A percentile compares a stretch with the other conserved stretches of the same genome.
Conservation (phyloP, 345 rosid species). For the Linum trigynum region DNA sequence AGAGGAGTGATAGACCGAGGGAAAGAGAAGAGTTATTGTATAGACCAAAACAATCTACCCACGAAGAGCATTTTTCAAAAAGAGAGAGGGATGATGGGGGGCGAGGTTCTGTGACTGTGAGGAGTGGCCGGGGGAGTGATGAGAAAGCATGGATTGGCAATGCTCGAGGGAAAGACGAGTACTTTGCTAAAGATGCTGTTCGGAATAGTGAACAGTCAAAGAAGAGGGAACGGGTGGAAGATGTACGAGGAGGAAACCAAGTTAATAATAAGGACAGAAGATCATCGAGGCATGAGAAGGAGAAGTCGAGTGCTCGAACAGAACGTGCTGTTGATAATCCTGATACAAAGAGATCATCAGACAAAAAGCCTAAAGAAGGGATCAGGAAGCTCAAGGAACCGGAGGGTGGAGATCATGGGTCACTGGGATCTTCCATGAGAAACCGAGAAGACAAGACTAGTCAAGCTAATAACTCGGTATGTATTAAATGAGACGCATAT, state of each 20-base stretch:
- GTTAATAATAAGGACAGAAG: conserved; percentile 46
- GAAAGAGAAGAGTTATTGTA: conserved; percentile 54
- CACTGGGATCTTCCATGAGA: conserved; percentile 41
- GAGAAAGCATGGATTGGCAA: conserved; percentile 54
- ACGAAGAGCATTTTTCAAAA: conserved; percentile 48
- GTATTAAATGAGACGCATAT: conserved; percentile 14
- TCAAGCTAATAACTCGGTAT: conserved; percentile 59
- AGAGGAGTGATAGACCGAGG: conserved; percentile 59
- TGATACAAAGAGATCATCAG: conserved; percentile 54
- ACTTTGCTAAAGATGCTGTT: conserved; percentile 44
- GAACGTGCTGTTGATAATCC: conserved; percentile 41
- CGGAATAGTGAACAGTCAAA: conserved; percentile 58
- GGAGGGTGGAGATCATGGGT: conserved; percentile 42
- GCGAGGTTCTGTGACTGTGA: conserved; percentile 24
- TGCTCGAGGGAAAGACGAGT: conserved; percentile 38
- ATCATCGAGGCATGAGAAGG: conserved; percentile 40
- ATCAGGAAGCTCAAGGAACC: conserved; percentile 58
- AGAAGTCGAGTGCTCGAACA: conserved; percentile 44
- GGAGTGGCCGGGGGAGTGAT: conserved; percentile 60
- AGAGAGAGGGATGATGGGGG: conserved; percentile 62
- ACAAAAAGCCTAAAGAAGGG: conserved; percentile 59
- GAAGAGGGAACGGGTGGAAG: conserved; percentile 58
- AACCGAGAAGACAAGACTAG: conserved; percentile 61
- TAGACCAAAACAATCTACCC: conserved; percentile 35
- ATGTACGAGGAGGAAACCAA: conserved; percentile 43